These are phyloP conservation scores for Fonsecaea monophora DNA, from an alignment of 2,329 filamentous ascomycete species.

Conservation along the genomic window DNA sequence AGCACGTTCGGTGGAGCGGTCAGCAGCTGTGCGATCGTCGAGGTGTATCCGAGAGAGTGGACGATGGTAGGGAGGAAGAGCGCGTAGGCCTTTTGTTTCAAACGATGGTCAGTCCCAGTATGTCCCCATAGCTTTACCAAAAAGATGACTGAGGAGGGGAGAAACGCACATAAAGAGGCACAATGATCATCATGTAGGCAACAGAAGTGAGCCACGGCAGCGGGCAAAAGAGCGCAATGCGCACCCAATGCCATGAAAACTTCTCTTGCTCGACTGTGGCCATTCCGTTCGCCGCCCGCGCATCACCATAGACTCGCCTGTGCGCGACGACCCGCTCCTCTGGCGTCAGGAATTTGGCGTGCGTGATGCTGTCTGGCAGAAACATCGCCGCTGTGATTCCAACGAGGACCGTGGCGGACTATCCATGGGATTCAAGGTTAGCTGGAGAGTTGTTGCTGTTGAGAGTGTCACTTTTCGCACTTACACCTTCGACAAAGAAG, in stretches of 20 bases:
- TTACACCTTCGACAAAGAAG: slow-evolving; percentile 69
- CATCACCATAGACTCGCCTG: neutral
- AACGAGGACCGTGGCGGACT: slow-evolving; percentile 58
- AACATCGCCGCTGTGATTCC: slow-evolving; percentile 47
- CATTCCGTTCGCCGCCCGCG: neutral
- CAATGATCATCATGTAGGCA: slow-evolving; percentile 33
- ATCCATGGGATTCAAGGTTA: slow-evolving; percentile 51
- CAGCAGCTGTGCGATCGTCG: slow-evolving; percentile 30
- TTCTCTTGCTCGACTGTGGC: slow-evolving; percentile 26
- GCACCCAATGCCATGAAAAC: slow-evolving; percentile 51
- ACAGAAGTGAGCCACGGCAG: slow-evolving; percentile 43
- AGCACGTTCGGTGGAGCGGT: slow-evolving; percentile 31
- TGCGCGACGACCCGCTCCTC: neutral
- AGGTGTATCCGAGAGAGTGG: slow-evolving; percentile 42
- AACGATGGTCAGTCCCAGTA: slow-evolving; percentile 47
- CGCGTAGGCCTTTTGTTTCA: slow-evolving; percentile 41
- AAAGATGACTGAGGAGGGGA: slow-evolving; percentile 20
- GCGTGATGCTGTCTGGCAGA: slow-evolving; percentile 60
- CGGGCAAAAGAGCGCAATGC: slow-evolving; percentile 43
- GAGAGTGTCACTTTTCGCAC: neutral
- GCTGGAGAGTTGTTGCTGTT: neutral
- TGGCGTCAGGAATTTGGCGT: slow-evolving; percentile 61
- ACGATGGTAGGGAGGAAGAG: slow-evolving; percentile 41
- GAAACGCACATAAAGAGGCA: slow-evolving; percentile 49
- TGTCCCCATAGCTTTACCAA: slow-evolving; percentile 40